These are phyloP conservation scores for Populus hybrid DNA, from an alignment of 441 rosid genomes.

Conservation along the genomic window DNA sequence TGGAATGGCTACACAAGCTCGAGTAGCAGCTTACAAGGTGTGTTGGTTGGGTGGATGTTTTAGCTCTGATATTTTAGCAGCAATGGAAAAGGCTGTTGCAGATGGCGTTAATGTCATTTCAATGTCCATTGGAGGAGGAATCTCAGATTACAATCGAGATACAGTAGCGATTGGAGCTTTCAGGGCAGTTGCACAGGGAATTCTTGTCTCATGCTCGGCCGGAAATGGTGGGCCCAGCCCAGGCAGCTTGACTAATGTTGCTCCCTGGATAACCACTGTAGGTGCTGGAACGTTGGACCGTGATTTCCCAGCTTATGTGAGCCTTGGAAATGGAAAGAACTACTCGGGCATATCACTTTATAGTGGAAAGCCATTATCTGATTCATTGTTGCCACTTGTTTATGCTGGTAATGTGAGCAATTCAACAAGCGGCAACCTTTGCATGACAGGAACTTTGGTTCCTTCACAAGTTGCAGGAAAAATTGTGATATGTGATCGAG, in stretches of 20 bases:
- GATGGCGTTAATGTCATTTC: constrained; percentile 53
- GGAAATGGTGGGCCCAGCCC: constrained; percentile 47
- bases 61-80: constrained; percentile 47
- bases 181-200: constrained; percentile 39
- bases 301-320: constrained; percentile 46
- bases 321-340: constrained; percentile 42
- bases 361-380: constrained; percentile 30
- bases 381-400: constrained; percentile 31
- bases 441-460: constrained; percentile 35
- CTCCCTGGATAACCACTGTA: constrained; percentile 57
- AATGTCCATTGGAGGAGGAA: constrained; percentile 50
- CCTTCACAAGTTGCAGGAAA: constrained; percentile 43
- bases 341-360: constrained; percentile 41
- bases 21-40: constrained; percentile 50
- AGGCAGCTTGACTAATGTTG: constrained; percentile 34
- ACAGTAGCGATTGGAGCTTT: constrained; percentile 50
- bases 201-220: constrained; percentile 51
- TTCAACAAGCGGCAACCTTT: constrained; percentile 33
- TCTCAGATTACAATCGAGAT: constrained; percentile 38
- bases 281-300: constrained; percentile 62
- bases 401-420: constrained; percentile 35
- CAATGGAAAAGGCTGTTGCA: constrained; percentile 42
- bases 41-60: constrained; percentile 58
- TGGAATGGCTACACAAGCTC: constrained; percentile 51
- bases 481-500: constrained; percentile 55